Percentiles rank a stretch among this genome's conserved stretches.
These are phyloP conservation scores for Hypoxylon rubiginosum DNA, from an alignment of 2,329 filamentous ascomycete species.

Conservation along the genomic window DNA sequence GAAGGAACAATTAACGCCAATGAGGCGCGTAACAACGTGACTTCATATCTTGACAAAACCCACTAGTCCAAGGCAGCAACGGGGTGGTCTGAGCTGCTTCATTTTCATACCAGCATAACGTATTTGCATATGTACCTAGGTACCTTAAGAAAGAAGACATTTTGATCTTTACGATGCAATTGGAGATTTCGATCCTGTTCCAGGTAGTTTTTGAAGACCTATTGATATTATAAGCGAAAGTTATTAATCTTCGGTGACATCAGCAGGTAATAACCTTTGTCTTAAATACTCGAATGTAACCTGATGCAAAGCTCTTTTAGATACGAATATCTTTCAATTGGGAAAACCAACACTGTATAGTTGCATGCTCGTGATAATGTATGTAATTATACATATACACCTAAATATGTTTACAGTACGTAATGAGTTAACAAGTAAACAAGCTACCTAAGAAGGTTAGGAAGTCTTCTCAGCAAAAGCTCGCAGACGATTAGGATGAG, in stretches of 20 bases:
- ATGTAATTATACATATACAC: background rate
- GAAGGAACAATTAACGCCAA: conserved; percentile 19
- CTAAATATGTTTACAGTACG: background rate
- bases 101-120: background rate
- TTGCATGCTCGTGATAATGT: background rate
- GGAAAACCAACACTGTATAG: background rate
- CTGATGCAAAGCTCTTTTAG: no score
- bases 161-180: background rate
- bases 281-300: no score
- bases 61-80: conserved; percentile 20
- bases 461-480: background rate
- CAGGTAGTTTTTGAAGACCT: background rate
- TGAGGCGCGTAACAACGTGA: conserved; percentile 23
- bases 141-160: background rate
- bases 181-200: background rate
- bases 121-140: background rate
- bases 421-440: no score
- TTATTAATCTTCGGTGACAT: background rate
- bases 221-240: background rate
- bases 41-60: conserved; percentile 3
- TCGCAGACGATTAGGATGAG: conserved; percentile 6
- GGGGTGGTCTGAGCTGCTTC: conserved; percentile 11
- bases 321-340: background rate
- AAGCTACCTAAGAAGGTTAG: no score
- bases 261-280: background rate